Evolutionary conservation across 2,329 filamentous ascomycete species (phyloP).

Genomic region (Alternaria ventricosa): DNA sequence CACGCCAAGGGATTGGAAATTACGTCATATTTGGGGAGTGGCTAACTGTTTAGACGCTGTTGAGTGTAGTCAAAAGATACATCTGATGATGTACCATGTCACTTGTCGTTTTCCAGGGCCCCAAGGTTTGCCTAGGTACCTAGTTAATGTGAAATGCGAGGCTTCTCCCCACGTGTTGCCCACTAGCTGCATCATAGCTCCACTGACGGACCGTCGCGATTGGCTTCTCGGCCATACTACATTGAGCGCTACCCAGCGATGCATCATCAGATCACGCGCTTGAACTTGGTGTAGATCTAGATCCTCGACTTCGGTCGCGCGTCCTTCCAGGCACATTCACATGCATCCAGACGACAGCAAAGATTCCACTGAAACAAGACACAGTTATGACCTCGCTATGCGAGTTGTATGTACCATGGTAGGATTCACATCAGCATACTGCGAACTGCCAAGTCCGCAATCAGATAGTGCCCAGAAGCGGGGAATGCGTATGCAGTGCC

Average conservation of each 20-base stretch:
- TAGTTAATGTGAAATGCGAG: not conserved
- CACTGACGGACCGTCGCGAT: conserved; percentile 1
- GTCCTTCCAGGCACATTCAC: not conserved
- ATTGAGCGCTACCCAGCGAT: not conserved
- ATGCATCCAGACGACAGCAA: not conserved
- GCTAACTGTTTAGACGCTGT: not conserved
- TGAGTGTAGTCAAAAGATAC: not conserved
- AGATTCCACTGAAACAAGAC: not conserved
- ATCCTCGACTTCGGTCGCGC: not conserved
- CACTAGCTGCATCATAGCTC: conserved; percentile 1
- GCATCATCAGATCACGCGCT: conserved; percentile 2
- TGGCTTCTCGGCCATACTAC: conserved; percentile 1
- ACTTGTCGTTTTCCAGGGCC: not conserved
- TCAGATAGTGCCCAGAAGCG: not conserved
- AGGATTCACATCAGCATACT: not conserved
- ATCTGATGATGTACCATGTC: not conserved
- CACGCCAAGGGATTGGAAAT: not conserved
- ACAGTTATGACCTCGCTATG: not conserved
- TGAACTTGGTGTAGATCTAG: not conserved
- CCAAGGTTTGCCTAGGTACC: not conserved
- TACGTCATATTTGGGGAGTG: not conserved
- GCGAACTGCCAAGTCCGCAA: not conserved
- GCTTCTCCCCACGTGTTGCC: conserved; percentile 3
- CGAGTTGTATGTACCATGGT: not conserved
- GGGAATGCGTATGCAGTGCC: not conserved